Evolutionary conservation across 129 eudicot genomes (phyloP).

Genomic region (Smallanthus sonchifolius): DNA sequence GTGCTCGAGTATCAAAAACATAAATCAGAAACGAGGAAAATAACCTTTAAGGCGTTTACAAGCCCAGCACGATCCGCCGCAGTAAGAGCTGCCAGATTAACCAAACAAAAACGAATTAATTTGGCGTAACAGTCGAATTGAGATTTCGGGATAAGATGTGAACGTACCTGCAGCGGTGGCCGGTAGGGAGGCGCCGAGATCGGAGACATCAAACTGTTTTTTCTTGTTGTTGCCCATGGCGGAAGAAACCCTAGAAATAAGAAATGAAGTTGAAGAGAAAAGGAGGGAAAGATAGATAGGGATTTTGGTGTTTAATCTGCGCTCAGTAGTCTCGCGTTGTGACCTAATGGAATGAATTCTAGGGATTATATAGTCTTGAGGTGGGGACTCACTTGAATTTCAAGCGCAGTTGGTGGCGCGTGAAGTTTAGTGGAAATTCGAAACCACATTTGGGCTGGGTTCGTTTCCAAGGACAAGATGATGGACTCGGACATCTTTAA

Average conservation of each 20-base stretch:
- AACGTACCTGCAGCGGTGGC: conserved; percentile 65
- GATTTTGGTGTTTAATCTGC: too few species aligned
- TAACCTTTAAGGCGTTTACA: conserved; percentile 78
- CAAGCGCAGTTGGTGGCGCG: background rate
- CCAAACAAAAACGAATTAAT: background rate
- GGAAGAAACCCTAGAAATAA: conserved; percentile 6
- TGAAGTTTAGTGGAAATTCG: background rate
- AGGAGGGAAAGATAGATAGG: conserved; percentile 22
- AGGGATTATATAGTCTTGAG: conserved; percentile 14
- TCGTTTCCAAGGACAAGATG: background rate
- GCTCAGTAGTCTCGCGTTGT: conserved; percentile 12
- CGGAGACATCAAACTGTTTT: conserved; percentile 56
- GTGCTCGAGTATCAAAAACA: background rate
- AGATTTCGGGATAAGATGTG: background rate
- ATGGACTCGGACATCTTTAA: too few species aligned
- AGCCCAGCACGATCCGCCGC: conserved; percentile 82
- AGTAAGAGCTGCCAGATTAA: conserved; percentile 46
- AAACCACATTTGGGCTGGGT: background rate
- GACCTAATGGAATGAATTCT: conserved; percentile 3
- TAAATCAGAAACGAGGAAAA: background rate
- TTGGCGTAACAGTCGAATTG: background rate
- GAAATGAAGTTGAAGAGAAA: conserved; percentile 18
- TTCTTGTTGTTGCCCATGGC: conserved; percentile 48
- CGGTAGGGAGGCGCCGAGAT: conserved; percentile 63
- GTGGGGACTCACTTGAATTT: background rate